Base-by-base conservation (phyloP, 768 basidiomycete species). In the Heimioporus sp. region DNA sequence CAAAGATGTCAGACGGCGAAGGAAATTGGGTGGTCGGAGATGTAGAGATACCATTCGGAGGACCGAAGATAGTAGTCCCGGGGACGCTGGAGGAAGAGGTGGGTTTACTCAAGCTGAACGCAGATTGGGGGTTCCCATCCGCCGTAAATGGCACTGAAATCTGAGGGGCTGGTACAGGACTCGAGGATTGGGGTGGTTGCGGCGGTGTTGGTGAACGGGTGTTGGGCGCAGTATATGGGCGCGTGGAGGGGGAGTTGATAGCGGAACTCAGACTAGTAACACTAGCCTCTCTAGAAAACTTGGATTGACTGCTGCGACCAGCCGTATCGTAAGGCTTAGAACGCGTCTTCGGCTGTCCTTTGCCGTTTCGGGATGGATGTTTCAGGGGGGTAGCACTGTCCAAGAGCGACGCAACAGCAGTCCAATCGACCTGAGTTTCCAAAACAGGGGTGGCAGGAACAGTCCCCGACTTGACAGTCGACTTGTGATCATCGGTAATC, bases 401-500 rank as follows among this genome's bases (percentile, higher is more conserved):
- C 1, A 54, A 46, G 16, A 60, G 53, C 35, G 62, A 54, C 12
- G 57, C 55, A 39, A 36, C 41, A 13, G 52, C 42, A 10, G 77
- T 65, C 85, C 83, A 86, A 28, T 82, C 81, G 36, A 73, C 63
- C 47, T 80, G 78, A 21, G 72, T 58, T 36, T 68, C 66, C 43
- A 71, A 56, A 34, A 73, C 65, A n/a, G 66, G 45, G 73, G 77
- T 30, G 60, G 54, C 50, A 62, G 68, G 54, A 55, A 65, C 24
- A 16, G 39, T 24, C 45, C 58, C 61, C 12, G 61, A 52, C 56
- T 72, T 69, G 43, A 68, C 59, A 4, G 74, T 81, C 28, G 91
- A 93, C 73, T 99, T 99, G 74, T 99, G 97, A 70, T 99, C 97
- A 73, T 99, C 97, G 2, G 96, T 99, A 59, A 98, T 98, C 86